Evolutionary conservation across 169 alveolate genomes (phyloP), one percentile per base, ranked within the genome.

Genomic region (Eimeria praecox): DNA sequence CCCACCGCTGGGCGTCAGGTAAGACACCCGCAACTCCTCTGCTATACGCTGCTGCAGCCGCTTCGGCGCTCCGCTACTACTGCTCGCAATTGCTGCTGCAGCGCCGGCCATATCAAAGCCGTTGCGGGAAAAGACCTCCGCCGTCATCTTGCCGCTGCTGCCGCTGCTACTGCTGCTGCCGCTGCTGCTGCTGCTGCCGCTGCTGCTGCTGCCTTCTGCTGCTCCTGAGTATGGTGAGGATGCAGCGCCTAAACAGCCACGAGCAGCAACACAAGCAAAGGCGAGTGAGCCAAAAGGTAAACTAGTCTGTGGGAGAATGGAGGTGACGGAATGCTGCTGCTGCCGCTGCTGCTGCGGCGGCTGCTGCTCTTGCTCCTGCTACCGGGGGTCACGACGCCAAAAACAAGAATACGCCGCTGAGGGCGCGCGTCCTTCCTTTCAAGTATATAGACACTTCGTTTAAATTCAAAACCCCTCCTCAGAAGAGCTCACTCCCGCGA

Each of bases 11-110:
- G 82, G 93, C 22, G 93, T 59, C 66, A 87, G 93, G 62, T 87
- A 87, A 56, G 93, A 87, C 75, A 87, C 82, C 27, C 93, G 93
- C 66, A 87, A 33, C 83, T 87, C 93, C 66, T 87, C 93, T 20
- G 93, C 93, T 38, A 87, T 87, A n/a, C 93, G 93, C 62, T 87
- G 93, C 83, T 87, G 82, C 93, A 87, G 82, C 62, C 93, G 82
- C 80, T 87, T 87, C n/a, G 93, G 93, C 33, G 75, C 93, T 62
- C 75, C 64, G 93, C 82, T 87, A 42, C 93, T 87, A 33, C 93
- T 87, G 82, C 80, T 62, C 30, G 93, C 93, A 62, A 87, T 87
- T 14, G 93, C 93, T 24, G 93, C 93, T 59, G 93, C 93, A 46
- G 93, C 93, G 59, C 93, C 83, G 14, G 93, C 93, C 93, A 87